phyloP scores from a whole-genome alignment of 371 early-diverging fungal species.

The Actinomucor elegans region DNA sequence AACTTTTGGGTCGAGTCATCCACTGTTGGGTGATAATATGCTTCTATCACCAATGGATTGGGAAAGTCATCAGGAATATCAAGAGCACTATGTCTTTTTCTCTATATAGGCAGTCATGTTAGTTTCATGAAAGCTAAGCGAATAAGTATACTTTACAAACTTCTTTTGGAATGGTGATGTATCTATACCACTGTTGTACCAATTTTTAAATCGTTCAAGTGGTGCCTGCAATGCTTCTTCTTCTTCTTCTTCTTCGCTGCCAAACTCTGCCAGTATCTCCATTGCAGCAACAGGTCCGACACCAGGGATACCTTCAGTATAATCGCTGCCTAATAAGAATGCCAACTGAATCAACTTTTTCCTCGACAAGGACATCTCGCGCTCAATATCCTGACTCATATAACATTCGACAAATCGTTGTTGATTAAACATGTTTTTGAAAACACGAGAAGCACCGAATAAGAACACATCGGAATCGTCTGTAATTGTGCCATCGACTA shows the following conservation, averaged over 20 bases:
- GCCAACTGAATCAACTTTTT: constrained; percentile 81
- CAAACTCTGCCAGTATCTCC: constrained; percentile 83
- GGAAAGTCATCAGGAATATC: constrained; percentile 80
- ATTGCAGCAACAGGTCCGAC: constrained; percentile 95
- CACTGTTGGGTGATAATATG: constrained; percentile 82
- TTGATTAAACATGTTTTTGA: constrained; percentile 95
- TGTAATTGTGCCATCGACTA: constrained; percentile 97
- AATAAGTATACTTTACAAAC: constrained; percentile 66
- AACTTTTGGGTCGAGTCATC: constrained; percentile 68
- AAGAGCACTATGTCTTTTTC: constrained; percentile 48
- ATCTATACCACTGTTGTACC: constrained; percentile 61
- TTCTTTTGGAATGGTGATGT: constrained; percentile 52
- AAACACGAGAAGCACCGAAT: constrained; percentile 91
- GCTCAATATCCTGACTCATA: constrained; percentile 59
- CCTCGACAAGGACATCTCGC: constrained; percentile 69
- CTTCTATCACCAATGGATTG: constrained; percentile 69
- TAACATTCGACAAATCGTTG: constrained; percentile 89
- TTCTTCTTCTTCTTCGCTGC: constrained; percentile 10
- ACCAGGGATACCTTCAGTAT: constrained; percentile 93
- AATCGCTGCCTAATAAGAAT: constrained; percentile 96
- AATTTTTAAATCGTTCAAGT: constrained; percentile 56
- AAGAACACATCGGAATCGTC: constrained; percentile 99
- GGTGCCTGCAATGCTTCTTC: constrained; percentile 33
- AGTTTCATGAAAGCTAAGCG: no score
- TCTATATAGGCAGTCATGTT: constrained; percentile 33